These are phyloP conservation scores for Letharia columbiana DNA, from an alignment of 495 filamentous ascomycete species.

Conservation along the genomic window DNA sequence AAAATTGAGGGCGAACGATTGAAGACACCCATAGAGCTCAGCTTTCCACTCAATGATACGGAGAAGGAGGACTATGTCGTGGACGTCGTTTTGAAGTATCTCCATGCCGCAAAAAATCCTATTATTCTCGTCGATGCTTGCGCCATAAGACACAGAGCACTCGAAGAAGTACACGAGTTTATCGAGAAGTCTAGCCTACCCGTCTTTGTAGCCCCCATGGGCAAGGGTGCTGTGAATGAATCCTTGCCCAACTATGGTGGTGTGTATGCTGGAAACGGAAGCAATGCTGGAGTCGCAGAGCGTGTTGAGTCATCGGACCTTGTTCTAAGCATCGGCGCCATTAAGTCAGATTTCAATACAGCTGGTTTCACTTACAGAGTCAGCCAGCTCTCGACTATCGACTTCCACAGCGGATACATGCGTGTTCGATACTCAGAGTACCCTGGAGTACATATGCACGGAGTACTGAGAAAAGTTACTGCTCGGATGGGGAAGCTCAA, in stretches of 20 bases:
- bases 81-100: constrained; percentile 64
- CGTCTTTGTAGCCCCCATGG: constrained; percentile 85
- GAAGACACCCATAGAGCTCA: constrained; percentile 59
- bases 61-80: constrained; percentile 81
- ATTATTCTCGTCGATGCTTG: constrained; percentile 88
- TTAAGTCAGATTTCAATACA: constrained; percentile 89
- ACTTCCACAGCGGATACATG: constrained; percentile 74
- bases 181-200: constrained; percentile 68
- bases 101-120: constrained; percentile 67
- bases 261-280: constrained; percentile 80
- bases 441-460: constrained; percentile 74
- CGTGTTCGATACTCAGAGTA: constrained; percentile 75
- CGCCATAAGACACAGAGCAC: constrained; percentile 67
- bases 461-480: constrained; percentile 69
- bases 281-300: constrained; percentile 58
- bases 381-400: constrained; percentile 73
- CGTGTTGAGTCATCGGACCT: constrained; percentile 74
- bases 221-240: constrained; percentile 82
- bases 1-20: constrained; percentile 69
- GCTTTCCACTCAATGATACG: constrained; percentile 52
- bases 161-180: constrained; percentile 70
- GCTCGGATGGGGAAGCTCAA: constrained; percentile 50
- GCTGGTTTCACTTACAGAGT: constrained; percentile 80
- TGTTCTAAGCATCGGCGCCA: constrained; percentile 72
- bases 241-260: constrained; percentile 67